These are phyloP conservation scores for Erodium maritimum DNA, from an alignment of 345 rosid species.

Conservation along the genomic window DNA sequence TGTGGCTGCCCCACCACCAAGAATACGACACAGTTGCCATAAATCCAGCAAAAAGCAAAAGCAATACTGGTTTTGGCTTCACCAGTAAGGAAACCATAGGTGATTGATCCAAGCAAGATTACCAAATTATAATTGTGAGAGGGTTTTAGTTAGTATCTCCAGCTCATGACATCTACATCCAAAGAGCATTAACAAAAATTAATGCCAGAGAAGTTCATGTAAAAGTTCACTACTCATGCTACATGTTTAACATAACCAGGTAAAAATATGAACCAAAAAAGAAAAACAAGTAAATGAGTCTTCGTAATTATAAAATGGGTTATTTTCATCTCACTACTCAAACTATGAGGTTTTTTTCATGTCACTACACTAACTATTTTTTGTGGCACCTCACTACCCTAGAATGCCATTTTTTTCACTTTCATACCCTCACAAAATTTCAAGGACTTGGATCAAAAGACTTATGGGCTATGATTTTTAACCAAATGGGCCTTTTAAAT, in stretches of 20 bases:
- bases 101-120: slow-evolving; percentile 63
- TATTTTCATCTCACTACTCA: no score
- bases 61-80: slow-evolving; percentile 49
- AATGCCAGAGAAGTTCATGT: neutral
- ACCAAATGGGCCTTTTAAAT: neutral
- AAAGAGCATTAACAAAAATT: slow-evolving; percentile 3
- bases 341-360: no score
- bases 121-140: slow-evolving; percentile 8
- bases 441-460: no score
- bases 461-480: neutral
- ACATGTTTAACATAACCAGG: neutral
- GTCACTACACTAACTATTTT: no score
- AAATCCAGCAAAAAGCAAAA: slow-evolving; percentile 39
- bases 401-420: no score
- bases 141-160: neutral
- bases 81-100: slow-evolving; percentile 32
- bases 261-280: no score
- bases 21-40: slow-evolving; percentile 72
- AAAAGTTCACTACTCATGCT: neutral
- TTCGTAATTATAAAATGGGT: no score
- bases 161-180: slow-evolving; percentile 7
- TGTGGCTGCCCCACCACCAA: slow-evolving; percentile 99
- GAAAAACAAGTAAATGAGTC: no score
- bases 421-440: no score
- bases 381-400: no score